Evolutionary conservation across 257 asterid species (phyloP).

Genomic region (Voacanga thouarsii): DNA sequence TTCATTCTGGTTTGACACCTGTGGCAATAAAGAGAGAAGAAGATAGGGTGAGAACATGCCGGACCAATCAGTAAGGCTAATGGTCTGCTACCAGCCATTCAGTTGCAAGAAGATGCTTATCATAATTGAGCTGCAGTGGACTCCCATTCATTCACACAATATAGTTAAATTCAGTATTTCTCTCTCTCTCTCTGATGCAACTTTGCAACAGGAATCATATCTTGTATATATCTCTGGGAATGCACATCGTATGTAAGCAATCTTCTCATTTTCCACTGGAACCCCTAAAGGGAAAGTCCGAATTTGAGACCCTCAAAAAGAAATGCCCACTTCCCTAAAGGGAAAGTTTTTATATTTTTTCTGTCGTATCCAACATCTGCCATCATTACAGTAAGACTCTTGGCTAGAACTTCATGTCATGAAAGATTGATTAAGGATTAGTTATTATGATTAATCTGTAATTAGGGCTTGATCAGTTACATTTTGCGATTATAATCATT

Average conservation of each 20-base stretch:
- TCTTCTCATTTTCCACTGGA: conserved; percentile 17
- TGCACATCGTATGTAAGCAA: neutral
- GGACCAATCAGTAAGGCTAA: conserved; percentile 26
- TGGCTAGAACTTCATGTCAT: neutral
- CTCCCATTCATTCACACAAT: neutral
- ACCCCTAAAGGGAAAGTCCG: conserved; percentile 16
- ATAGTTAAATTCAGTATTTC: neutral
- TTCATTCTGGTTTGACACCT: conserved; percentile 23
- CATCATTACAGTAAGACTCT: conserved; percentile 27
- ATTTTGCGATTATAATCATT: neutral
- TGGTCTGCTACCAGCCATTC: conserved; percentile 13
- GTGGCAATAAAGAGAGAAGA: conserved; percentile 10
- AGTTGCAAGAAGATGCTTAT: conserved; percentile 20
- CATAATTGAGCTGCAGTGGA: conserved; percentile 16
- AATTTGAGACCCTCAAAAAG: conserved; percentile 2
- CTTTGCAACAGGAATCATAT: neutral
- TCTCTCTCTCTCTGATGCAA: neutral
- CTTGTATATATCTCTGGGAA: neutral
- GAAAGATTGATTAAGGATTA: no score
- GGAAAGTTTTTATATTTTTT: conserved; percentile 22
- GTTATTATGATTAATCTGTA: neutral
- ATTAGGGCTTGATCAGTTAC: neutral
- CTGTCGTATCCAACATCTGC: conserved; percentile 13
- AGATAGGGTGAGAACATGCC: conserved; percentile 30
- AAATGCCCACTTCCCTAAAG: conserved; percentile 32